phyloP scores from a whole-genome alignment of 2,329 filamentous ascomycete genomes.

The Sporothrix humicola region DNA sequence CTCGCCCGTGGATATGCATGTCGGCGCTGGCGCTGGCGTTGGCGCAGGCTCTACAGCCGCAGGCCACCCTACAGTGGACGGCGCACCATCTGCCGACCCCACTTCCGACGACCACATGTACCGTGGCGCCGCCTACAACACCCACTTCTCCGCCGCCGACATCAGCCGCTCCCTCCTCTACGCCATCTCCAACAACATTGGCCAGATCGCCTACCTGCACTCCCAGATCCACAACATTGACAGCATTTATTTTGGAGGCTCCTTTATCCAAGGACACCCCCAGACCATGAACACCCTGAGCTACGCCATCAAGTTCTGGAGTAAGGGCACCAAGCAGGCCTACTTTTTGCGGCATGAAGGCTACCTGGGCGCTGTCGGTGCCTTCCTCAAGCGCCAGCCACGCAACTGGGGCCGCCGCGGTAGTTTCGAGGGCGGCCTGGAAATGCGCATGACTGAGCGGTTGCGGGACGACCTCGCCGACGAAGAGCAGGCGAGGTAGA shows the following conservation, averaged over 20 bases:
- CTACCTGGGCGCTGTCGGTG: constrained; percentile 90
- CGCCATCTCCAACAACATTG: constrained; percentile 97
- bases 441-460: constrained; percentile 33
- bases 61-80: constrained; percentile 40
- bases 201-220: constrained; percentile 96
- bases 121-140: constrained; percentile 42
- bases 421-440: constrained; percentile 66
- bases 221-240: constrained; percentile 90
- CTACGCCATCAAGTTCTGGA: constrained; percentile 97
- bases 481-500: not conserved
- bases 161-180: constrained; percentile 91
- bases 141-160: constrained; percentile 77
- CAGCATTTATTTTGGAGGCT: constrained; percentile 96
- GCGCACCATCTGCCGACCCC: not conserved
- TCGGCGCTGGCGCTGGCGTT: not conserved
- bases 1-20: constrained; percentile 76
- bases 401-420: constrained; percentile 87
- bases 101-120: constrained; percentile 25
- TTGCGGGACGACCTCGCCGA: constrained; percentile 22
- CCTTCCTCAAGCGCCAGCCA: constrained; percentile 90
- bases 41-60: constrained; percentile 43
- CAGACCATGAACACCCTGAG: constrained; percentile 98
- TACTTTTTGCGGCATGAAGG: constrained; percentile 96
- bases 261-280: constrained; percentile 92
- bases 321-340: constrained; percentile 88